These are phyloP conservation scores for Trichoderma hamatum DNA, from an alignment of 2,329 filamentous ascomycete genomes.

Conservation along the genomic window DNA sequence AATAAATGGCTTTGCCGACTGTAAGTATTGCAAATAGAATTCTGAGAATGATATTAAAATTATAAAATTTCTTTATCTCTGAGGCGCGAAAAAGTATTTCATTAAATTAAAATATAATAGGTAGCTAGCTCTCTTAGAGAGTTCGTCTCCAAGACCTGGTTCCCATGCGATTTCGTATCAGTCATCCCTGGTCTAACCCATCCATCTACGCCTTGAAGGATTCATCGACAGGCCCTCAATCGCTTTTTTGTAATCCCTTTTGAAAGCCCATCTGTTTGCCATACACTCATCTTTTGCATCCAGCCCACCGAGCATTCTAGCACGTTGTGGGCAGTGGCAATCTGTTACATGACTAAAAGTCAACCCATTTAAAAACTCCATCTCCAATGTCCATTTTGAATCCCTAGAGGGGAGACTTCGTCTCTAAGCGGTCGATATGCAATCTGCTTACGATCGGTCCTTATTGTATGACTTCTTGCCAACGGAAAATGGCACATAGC, in stretches of 20 bases:
- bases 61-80: background rate
- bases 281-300: slow-evolving; percentile 3
- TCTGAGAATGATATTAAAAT: too few species aligned
- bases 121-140: slow-evolving; percentile 21
- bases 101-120: slow-evolving; percentile 25
- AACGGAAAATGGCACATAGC: slow-evolving; percentile 91
- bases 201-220: slow-evolving; percentile 21
- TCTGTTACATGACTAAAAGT: background rate
- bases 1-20: background rate
- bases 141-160: slow-evolving; percentile 21
- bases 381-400: background rate
- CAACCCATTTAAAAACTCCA: background rate
- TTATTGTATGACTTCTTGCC: slow-evolving; percentile 83
- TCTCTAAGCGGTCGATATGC: background rate
- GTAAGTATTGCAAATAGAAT: background rate
- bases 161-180: slow-evolving; percentile 22
- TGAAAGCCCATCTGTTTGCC: slow-evolving; percentile 10
- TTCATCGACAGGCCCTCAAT: slow-evolving; percentile 14
- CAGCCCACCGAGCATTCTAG: background rate
- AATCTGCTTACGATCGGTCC: slow-evolving; percentile 51
- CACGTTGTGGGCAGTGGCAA: background rate
- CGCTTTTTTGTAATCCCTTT: background rate
- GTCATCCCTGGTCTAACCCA: slow-evolving; percentile 27
- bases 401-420: background rate
- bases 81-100: slow-evolving; percentile 6